Evolutionary conservation across 495 filamentous ascomycete species (phyloP), one percentile per base, ranked within the genome.

Genomic region (Penicillium soppii): DNA sequence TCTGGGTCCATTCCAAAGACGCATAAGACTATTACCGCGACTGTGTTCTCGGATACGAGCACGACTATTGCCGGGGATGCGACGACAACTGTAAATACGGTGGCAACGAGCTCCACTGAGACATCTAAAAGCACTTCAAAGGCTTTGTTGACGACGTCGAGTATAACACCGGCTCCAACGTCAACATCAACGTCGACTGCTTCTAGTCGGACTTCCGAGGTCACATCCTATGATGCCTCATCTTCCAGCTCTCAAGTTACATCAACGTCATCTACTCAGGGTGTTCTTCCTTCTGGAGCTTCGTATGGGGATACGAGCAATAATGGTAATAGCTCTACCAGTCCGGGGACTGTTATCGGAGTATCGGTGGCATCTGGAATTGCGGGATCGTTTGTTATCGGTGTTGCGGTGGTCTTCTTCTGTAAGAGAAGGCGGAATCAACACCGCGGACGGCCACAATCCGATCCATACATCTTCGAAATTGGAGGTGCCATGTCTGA

Each of bases 11-110:
- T 82, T 16, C 65, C 76, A 8, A 77, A 76, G 53, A 88, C 85
- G 10, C 84, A 86, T 67, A 49, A 74, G 26, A 77, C 78, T 7
- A 79, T 88, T 17, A 80, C 79, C 6, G 83, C 85, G 10, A 85
- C 82, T 0, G 63, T 83, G 26, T 61, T 81, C 42, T 58, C 67
- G 12, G 43, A 71, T 26, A 59, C 59, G 16, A 58, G 56, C 33
- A 59, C 65, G 7, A 65, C 67, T 4, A 62, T 50, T 15, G 57
- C 59, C 5, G 17, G 42, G 2, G 54, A 50, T 20, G 32, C 22
- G 33, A 35, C 49, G 22, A 50, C 57, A 13, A 49, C 44, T 1
- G 36, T 29, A 25, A 12, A 32, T 7, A 50, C 17, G 23, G 21
- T 13, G 19, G 12, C 57, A 30, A 38, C 54, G 4, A 40, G 35